Base-by-base conservation (phyloP, 768 basidiomycete species). In the Amylocystis lapponica region DNA sequence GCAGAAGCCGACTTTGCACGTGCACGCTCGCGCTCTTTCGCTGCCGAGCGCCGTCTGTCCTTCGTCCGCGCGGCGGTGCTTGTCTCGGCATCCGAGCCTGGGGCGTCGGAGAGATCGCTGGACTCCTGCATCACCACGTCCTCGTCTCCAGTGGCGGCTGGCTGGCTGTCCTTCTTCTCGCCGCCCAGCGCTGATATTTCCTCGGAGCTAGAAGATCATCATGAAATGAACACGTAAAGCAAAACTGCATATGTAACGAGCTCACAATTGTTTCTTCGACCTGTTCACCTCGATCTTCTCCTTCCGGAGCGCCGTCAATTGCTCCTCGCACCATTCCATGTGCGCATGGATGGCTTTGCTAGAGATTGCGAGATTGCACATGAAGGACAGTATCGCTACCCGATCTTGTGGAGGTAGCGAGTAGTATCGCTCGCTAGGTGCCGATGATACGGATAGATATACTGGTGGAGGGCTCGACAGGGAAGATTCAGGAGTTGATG, bases 201-300 rank as follows among this genome's bases (percentile, higher is more conserved):
- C 58, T 90, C 87, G 50, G 74, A 49, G 48, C 87, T 90, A 58
- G 29, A 36, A 47, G 43, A 38, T 26, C 19, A 8, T 35, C 11
- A 35, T 8, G 10, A 35, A 35, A 9, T 12, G 10, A 17, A 35
- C 19, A 17, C 10, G 34, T 35, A 9, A 6, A 32, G 27, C 29
- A 41, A 17, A 9, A 20, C 12, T 8, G 46, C 26, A 44, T 14
- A 21, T 14, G 32, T 42, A 41, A 39, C 35, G 16, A 8, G 76
- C 92, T 68, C 62, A 95, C 94, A 82, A 75, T 59, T 85, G 81
- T 63, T 90, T 94, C 67, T 86, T 86, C 55, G 83, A 71, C 46
- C 94, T 76, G 66, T 96, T 96, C 48, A 93, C 81, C 49, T 98
- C 96, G 25, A 94, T 92, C 63, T 94, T 88, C 63, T 95, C 90